A percentile compares a stretch with the other conserved stretches of the same genome.
Evolutionary conservation across 768 basidiomycete species (phyloP).

Genomic region (Suillus alpinus): DNA sequence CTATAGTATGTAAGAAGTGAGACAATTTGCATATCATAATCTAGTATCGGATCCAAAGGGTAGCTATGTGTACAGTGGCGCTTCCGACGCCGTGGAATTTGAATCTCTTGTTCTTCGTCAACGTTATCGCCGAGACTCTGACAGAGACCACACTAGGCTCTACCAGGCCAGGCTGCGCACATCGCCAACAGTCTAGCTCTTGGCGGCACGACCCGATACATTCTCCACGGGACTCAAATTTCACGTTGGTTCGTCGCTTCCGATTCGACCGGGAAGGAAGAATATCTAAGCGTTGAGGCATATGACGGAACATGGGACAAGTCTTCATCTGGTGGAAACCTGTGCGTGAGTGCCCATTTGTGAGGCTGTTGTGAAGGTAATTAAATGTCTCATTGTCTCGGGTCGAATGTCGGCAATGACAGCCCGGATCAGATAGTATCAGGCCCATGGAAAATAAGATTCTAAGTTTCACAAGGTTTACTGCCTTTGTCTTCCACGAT

Average conservation of each 20-base stretch:
- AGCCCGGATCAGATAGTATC: background rate
- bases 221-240: background rate
- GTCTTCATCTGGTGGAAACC: background rate
- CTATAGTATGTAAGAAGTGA: background rate
- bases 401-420: background rate
- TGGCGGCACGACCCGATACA: background rate
- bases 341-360: background rate
- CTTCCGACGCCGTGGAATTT: background rate
- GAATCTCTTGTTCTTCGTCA: background rate
- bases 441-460: background rate
- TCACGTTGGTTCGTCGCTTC: background rate
- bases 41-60: background rate
- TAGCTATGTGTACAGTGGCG: background rate
- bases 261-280: background rate
- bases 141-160: background rate
- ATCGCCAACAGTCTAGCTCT: background rate
- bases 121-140: background rate
- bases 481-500: slow-evolving; percentile 2
- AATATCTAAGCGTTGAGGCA: background rate
- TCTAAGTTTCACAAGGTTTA: background rate
- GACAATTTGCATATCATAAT: background rate
- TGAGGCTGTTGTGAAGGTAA: background rate
- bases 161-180: background rate
- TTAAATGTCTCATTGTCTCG: background rate
- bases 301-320: background rate